Conservation (phyloP, 1,284 basidiomycete species). For the Marasmius fiardii region DNA sequence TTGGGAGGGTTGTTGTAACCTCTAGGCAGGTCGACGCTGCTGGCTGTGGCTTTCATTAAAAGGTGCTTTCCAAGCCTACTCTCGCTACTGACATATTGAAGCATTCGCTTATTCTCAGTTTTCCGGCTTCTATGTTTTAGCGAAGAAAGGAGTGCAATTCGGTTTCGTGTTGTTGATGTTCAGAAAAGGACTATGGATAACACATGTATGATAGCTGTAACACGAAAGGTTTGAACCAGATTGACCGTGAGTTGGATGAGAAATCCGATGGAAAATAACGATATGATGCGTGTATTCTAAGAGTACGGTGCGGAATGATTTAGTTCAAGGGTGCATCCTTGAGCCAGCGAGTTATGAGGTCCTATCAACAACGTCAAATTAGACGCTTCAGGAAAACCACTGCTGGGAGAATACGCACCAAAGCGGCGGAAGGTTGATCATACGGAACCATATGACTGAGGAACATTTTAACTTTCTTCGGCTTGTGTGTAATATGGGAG, state of each 20-base stretch:
- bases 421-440: slow-evolving; percentile 77
- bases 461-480: slow-evolving; percentile 12
- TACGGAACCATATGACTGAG: slow-evolving; percentile 80
- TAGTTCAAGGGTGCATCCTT: slow-evolving; percentile 30
- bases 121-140: too few relatives aligned
- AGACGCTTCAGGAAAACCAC: too few relatives aligned
- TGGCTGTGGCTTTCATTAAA: slow-evolving; percentile 25
- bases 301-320: too few relatives aligned
- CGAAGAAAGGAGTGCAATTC: background rate
- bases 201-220: background rate
- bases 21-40: slow-evolving; percentile 26
- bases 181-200: background rate
- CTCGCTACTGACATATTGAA: too few relatives aligned
- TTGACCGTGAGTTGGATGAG: too few relatives aligned
- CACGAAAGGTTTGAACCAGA: too few relatives aligned
- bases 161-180: background rate
- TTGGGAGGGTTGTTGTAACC: slow-evolving; percentile 30
- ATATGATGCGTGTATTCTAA: too few relatives aligned
- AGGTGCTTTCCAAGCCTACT: background rate
- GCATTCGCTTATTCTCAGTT: too few relatives aligned
- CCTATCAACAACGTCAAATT: slow-evolving; percentile 17
- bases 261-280: too few relatives aligned
- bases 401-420: slow-evolving; percentile 38
- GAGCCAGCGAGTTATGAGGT: slow-evolving; percentile 30
- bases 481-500: background rate